These are phyloP conservation scores for Neurospora cerealis DNA, from an alignment of 495 filamentous ascomycete genomes.

Conservation along the genomic window DNA sequence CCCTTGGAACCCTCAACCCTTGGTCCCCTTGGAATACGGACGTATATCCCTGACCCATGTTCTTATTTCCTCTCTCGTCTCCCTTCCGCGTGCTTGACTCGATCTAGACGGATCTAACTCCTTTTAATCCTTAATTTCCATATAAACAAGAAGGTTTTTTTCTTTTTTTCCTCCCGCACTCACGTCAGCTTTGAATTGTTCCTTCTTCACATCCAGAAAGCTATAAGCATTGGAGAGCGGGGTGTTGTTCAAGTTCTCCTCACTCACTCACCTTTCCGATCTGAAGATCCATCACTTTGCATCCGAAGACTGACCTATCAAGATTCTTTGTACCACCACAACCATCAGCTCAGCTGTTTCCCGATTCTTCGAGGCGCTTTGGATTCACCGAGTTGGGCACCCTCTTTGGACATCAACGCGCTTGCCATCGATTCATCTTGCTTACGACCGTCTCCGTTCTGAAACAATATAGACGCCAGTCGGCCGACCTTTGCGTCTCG, in stretches of 20 bases:
- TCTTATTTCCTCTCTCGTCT: constrained; percentile 9
- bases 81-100: constrained; percentile 7
- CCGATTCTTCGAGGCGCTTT: not conserved
- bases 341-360: not conserved
- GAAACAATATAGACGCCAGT: not conserved
- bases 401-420: not conserved
- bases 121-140: not conserved
- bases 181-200: not conserved
- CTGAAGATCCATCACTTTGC: not conserved
- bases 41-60: not conserved
- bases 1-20: not conserved
- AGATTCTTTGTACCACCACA: not conserved
- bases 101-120: not conserved
- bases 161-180: not conserved
- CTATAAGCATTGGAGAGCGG: not conserved
- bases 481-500: not conserved
- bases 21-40: not conserved
- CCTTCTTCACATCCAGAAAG: not conserved
- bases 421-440: not conserved
- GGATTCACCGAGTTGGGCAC: not conserved
- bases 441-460: not conserved
- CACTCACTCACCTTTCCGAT: not conserved
- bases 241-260: not conserved
- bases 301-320: not conserved
- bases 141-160: not conserved